Conservation (phyloP, 179 eudicot species). For the Actinidia arguta region DNA sequence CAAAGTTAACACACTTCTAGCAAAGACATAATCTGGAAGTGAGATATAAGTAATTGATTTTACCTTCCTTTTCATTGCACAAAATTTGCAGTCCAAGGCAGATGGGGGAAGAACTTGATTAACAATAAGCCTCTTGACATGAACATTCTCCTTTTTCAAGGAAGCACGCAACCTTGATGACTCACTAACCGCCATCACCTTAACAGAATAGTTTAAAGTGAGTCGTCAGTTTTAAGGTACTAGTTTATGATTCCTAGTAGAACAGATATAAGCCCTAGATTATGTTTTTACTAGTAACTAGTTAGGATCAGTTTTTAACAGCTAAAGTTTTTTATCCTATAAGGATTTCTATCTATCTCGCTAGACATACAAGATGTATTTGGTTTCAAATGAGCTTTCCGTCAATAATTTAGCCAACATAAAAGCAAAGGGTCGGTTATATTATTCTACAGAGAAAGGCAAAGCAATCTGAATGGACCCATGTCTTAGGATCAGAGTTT, state of each 20-base stretch:
- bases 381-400: too few species aligned
- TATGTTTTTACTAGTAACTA: not conserved
- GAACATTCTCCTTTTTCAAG: conserved; percentile 88
- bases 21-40: not conserved
- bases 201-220: not conserved
- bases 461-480: too few species aligned
- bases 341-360: too few species aligned
- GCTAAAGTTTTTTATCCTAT: too few species aligned
- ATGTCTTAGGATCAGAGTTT: too few species aligned
- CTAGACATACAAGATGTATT: too few species aligned
- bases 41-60: not conserved
- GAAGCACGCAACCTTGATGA: conserved; percentile 92
- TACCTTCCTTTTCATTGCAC: conserved; percentile 95
- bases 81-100: conserved; percentile 95
- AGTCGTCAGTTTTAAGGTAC: not conserved
- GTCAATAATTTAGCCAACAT: too few species aligned
- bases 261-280: not conserved
- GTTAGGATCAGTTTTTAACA: too few species aligned
- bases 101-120: conserved; percentile 97
- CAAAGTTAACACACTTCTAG: not conserved
- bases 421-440: too few species aligned
- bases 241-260: not conserved
- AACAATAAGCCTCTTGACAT: conserved; percentile 90
- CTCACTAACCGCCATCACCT: conserved; percentile 98
- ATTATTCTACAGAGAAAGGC: too few species aligned